A percentile compares a stretch with the other conserved stretches of the same genome.
These are phyloP conservation scores for Aphanomyces euteiches DNA, from an alignment of 352 stramenopile species.

Conservation along the genomic window DNA sequence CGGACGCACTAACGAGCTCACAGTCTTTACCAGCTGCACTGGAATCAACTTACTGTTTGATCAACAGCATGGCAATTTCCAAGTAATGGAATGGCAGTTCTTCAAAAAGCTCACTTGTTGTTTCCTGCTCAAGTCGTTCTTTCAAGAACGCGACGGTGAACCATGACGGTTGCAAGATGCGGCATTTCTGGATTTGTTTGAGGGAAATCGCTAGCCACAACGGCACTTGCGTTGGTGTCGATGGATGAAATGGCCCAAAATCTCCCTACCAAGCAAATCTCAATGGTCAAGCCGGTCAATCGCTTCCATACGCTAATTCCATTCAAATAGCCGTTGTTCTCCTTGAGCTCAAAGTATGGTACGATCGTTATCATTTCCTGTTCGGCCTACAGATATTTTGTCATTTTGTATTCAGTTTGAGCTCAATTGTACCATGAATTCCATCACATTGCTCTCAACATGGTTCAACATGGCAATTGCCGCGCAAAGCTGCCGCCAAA, in stretches of 20 bases:
- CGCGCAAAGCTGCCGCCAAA: neutral
- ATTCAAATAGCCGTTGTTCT: conserved; percentile 74
- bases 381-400: conserved; percentile 51
- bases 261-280: conserved; percentile 45
- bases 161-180: conserved; percentile 75
- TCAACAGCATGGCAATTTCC: conserved; percentile 74
- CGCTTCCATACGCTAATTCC: conserved; percentile 54
- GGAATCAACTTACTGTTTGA: conserved; percentile 62
- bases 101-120: conserved; percentile 67
- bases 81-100: conserved; percentile 85
- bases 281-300: conserved; percentile 1
- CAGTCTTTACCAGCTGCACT: neutral
- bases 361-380: conserved; percentile 84
- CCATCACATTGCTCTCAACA: conserved; percentile 50
- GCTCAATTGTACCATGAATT: conserved; percentile 59
- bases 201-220: conserved; percentile 88
- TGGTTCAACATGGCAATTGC: conserved; percentile 12
- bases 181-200: conserved; percentile 85
- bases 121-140: conserved; percentile 59
- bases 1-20: conserved; percentile 46
- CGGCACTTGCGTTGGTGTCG: conserved; percentile 76
- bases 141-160: conserved; percentile 76
- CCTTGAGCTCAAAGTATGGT: conserved; percentile 77
- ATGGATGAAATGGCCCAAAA: conserved; percentile 85
- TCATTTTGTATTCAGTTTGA: neutral